Conservation (phyloP, 192 early-diverging fungal species). For the Linnemannia elongata region DNA sequence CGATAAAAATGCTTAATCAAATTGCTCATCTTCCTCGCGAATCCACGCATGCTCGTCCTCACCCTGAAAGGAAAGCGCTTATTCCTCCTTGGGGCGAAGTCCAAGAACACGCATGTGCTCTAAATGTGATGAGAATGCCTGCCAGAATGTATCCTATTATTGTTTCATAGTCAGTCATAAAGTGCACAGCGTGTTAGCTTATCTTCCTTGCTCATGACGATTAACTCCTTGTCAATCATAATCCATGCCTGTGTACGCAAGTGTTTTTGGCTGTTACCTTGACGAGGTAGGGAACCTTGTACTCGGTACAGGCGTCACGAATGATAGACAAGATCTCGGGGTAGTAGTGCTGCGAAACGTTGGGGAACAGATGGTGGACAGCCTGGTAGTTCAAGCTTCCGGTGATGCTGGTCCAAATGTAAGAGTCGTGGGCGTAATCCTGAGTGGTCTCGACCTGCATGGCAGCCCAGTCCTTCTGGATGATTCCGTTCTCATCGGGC, state of each 20-base stretch:
- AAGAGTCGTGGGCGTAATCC: constrained; percentile 68
- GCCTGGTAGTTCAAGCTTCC: constrained; percentile 68
- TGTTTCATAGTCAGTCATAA: neutral
- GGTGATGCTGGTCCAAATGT: constrained; percentile 62
- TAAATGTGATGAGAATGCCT: constrained; percentile 62
- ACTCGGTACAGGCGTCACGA: constrained; percentile 64
- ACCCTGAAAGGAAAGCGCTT: neutral
- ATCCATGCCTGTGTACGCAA: too few relatives aligned
- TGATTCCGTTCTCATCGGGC: constrained; percentile 61
- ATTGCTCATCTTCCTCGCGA: neutral
- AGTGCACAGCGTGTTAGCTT: neutral
- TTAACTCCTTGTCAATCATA: too few relatives aligned
- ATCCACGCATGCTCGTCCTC: neutral
- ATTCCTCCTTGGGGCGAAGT: constrained; percentile 51
- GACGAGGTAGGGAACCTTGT: constrained; percentile 59
- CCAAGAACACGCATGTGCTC: constrained; percentile 60
- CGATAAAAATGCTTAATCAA: neutral
- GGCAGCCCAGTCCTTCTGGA: constrained; percentile 68
- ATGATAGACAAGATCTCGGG: constrained; percentile 63
- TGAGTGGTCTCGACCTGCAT: constrained; percentile 67
- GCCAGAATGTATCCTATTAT: constrained; percentile 61
- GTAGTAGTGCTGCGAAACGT: constrained; percentile 68
- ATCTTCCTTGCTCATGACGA: too few relatives aligned
- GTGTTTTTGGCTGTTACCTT: constrained; percentile 39
- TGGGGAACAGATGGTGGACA: constrained; percentile 66